Base-by-base conservation (phyloP, 192 early-diverging fungal species). In the Lunasporangiospora selenospora region DNA sequence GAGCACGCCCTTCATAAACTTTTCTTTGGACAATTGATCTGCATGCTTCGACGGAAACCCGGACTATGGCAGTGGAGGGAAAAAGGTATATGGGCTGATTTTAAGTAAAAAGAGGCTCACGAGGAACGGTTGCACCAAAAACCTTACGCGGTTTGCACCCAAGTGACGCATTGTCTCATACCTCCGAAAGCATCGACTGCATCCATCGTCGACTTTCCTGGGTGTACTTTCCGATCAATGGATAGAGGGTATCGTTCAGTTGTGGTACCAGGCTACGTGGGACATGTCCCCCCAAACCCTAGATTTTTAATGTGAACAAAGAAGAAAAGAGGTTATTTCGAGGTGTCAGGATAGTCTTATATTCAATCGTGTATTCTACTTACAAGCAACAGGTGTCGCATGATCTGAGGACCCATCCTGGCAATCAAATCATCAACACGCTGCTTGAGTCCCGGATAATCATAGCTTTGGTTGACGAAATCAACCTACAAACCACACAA, bases 1-100 rank as follows among this genome's bases (percentile, higher is more conserved):
- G 18, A 86, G 34, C 13, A 83, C 54, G 3, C 81, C 78, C 55
- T 81, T 83, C 47, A 81, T 53, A 56, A 86, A 86, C 31, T 50
- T 50, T 52, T 79, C 76, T 47, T 83, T 86, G 6, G 77, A 80
- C 8, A 62, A 48, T 29, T 71, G 59, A 15, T 69, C 73, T 8
- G 80, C 78, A 53, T 80, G 60, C 3, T 60, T 43, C n/a, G 82
- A 80, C 6, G 84, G 84, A 59, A 86, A 86, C 2, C 65, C 80
- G 6, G 80, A 70, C 82, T 83, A 65, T 15, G 8, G 18, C 21
- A 50, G 10, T 18, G 12, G 16, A 40, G 12, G 36, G 11, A 45
- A 5, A 34, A 37, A 41, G 21, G 24, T 6, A 24, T n/a, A 16
- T 4, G 10, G 12, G 13, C 8, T 31, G 40, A 62, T 32, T 51